Percentiles rank a stretch among this genome's conserved stretches.
Conservation (phyloP, 129 eudicot genomes). For the Lactuca saligna region DNA sequence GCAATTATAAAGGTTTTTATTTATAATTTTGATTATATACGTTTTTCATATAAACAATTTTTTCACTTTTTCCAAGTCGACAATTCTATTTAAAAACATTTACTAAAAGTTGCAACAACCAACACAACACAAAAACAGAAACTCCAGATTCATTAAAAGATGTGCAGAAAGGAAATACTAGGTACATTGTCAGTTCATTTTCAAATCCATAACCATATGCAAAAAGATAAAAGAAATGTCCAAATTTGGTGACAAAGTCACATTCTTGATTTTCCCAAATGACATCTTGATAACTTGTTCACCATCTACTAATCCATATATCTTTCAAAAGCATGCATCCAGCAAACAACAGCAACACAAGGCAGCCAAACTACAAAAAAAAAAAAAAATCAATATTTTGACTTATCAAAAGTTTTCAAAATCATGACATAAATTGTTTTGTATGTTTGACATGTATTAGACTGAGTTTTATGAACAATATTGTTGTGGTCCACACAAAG, state of each 20-base stretch:
- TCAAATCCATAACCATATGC: slow-evolving; percentile 24
- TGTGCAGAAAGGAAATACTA: slow-evolving; percentile 19
- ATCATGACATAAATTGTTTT: not conserved
- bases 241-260: slow-evolving; percentile 23
- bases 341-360: slow-evolving; percentile 39
- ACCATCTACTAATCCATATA: slow-evolving; percentile 16
- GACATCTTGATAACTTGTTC: slow-evolving; percentile 31
- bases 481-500: slow-evolving; percentile 5
- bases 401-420: not conserved
- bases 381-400: slow-evolving; percentile 18
- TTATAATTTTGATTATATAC: too few species aligned
- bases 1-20: too few species aligned
- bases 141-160: slow-evolving; percentile 13
- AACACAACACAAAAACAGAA: slow-evolving; percentile 8
- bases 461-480: not conserved
- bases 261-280: slow-evolving; percentile 8
- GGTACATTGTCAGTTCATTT: slow-evolving; percentile 21
- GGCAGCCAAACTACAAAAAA: slow-evolving; percentile 39
- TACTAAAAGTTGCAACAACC: not conserved
- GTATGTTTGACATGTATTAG: not conserved
- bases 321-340: slow-evolving; percentile 41
- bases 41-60: too few species aligned
- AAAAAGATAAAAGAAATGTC: slow-evolving; percentile 26
- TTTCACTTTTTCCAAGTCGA: not conserved
- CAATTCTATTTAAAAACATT: not conserved